Base-by-base conservation (phyloP, 2,329 filamentous ascomycete species). In the Hymenotorrendiella dingleyae region DNA sequence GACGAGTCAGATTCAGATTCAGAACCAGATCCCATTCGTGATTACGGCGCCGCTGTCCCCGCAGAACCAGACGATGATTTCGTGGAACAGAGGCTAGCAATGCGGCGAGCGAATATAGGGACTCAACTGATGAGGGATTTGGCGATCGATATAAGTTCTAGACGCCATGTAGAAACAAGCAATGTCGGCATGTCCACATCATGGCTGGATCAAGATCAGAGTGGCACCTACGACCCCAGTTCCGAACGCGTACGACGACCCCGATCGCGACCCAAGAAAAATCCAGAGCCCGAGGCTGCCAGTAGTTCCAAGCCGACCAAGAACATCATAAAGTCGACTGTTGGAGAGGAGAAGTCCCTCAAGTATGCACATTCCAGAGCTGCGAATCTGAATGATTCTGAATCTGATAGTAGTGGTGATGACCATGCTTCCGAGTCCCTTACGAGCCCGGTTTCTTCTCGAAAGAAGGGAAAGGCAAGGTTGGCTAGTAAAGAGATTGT, bases 201-300 rank as follows among this genome's bases (percentile, higher is more conserved):
- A 3, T 55, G 40, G 8, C 36, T 53, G n/a, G 58, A 60, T 35
- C 36, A 48, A 20, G 58, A 60, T 40, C 42, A 54, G 16, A 57
- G 53, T 32, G 58, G 58, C 4, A 56, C 47, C 4, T 60, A 58
- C 35, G 48, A 59, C 37, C 55, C 55, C 4, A 53, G 46, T 9
- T 12, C 40, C 6, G 37, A 43, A 30, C 20, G 27, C 6, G 27
- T 6, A 27, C 36, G 8, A 22, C 37, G 4, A 27, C 21, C 30
- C 12, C 11, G 12, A 12, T 20, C 26, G 24, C 43, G 37, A 24
- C 20, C 10, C 20, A 47, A 42, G 22, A 44, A n/a, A n/a, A n/a
- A n/a, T n/a, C n/a, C n/a, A n/a, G n/a, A 33, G 20, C 20, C 26
- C 10, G 24, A 40, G 12, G 29, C 24, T 23, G 28, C 23, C 21